phyloP scores from a whole-genome alignment of 2,329 filamentous ascomycete genomes.

The Phialocephala sp. region DNA sequence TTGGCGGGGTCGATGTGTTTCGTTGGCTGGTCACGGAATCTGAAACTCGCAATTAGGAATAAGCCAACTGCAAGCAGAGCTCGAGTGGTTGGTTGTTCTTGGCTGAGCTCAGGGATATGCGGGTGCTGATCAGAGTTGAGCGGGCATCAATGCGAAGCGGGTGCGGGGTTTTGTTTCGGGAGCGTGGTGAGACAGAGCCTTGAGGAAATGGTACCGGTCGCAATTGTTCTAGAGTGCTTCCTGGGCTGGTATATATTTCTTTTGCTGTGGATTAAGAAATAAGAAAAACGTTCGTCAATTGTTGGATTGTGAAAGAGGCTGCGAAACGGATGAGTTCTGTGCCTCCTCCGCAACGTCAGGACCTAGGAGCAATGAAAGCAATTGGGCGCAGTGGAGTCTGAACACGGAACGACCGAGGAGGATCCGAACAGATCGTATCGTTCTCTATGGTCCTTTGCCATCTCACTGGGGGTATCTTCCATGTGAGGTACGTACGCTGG shows the following conservation, averaged over 20 bases:
- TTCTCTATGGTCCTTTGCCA: not conserved
- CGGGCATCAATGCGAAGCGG: not conserved
- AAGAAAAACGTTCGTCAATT: not conserved
- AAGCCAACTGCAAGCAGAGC: not conserved
- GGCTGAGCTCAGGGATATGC: constrained; percentile 6
- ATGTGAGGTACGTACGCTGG: no score
- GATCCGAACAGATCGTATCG: not conserved
- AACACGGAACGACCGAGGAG: not conserved
- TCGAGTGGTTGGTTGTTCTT: not conserved
- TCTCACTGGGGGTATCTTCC: not conserved
- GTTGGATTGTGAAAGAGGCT: not conserved
- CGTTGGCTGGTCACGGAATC: not conserved
- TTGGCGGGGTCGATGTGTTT: constrained; percentile 12
- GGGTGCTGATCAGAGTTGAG: not conserved
- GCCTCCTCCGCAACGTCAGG: constrained; percentile 5
- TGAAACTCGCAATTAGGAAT: not conserved
- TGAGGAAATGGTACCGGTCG: not conserved
- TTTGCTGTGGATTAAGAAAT: not conserved
- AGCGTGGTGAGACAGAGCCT: constrained; percentile 1
- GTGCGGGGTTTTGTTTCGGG: constrained; percentile 2
- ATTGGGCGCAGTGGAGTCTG: not conserved
- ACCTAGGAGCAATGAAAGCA: not conserved
- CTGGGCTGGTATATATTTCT: not conserved
- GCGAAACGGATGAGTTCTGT: not conserved
- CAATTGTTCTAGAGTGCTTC: not conserved